Conservation (phyloP, 2,329 filamentous ascomycete genomes). For the Coniella lustricola region DNA sequence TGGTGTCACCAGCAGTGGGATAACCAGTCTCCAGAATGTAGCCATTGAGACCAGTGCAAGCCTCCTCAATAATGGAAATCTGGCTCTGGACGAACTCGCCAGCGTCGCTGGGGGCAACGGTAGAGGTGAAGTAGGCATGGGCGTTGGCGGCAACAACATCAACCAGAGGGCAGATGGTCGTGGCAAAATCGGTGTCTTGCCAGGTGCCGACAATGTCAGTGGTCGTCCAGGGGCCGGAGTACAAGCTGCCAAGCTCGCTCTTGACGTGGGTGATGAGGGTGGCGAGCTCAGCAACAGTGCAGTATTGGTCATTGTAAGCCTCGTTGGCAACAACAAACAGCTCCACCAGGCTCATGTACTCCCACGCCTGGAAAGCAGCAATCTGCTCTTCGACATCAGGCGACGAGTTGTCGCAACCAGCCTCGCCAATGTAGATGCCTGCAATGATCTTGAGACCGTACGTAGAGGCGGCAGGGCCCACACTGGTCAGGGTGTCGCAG, state of each 20-base stretch:
- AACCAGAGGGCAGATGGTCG: constrained; percentile 61
- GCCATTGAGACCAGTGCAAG: constrained; percentile 66
- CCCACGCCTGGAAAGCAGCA: constrained; percentile 63
- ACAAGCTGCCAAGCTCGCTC: constrained; percentile 58
- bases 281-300: constrained; percentile 56
- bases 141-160: constrained; percentile 82
- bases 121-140: constrained; percentile 88
- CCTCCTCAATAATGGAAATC: constrained; percentile 59
- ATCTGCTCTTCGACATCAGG: constrained; percentile 67
- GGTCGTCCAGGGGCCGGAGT: constrained; percentile 70
- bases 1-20: constrained; percentile 64
- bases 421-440: constrained; percentile 74
- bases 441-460: constrained; percentile 73
- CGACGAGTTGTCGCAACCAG: constrained; percentile 49
- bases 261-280: constrained; percentile 64
- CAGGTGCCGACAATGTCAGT: constrained; percentile 79
- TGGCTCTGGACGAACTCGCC: constrained; percentile 71
- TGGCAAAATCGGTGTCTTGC: constrained; percentile 52
- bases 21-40: constrained; percentile 89
- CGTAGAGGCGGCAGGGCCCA: constrained; percentile 61
- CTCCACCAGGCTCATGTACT: constrained; percentile 66
- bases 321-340: constrained; percentile 89
- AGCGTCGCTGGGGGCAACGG: constrained; percentile 54
- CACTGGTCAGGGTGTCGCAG: constrained; percentile 71
- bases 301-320: constrained; percentile 69